Percentiles rank a stretch among this genome's conserved stretches.
Evolutionary conservation across 176 grass and related monocot genomes (phyloP).

Genomic region (Cymbopogon citratus): DNA sequence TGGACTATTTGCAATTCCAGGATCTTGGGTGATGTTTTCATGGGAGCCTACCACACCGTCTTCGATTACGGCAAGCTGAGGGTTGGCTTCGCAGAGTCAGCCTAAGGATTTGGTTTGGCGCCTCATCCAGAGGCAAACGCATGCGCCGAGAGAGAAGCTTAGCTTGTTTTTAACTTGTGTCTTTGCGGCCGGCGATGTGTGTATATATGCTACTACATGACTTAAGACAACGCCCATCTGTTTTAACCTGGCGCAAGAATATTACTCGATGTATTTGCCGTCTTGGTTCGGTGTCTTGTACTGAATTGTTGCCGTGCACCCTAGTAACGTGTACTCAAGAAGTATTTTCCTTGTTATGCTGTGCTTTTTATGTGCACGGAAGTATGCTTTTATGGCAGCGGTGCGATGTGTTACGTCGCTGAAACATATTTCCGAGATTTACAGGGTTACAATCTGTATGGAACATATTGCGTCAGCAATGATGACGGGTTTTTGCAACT

Average conservation of each 20-base stretch:
- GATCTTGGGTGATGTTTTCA: conserved; percentile 99
- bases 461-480: no score
- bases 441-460: no score
- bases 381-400: not conserved
- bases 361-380: no score
- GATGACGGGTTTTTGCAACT: no score
- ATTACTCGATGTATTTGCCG: not conserved
- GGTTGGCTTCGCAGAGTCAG: conserved; percentile 76
- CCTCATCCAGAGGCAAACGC: not conserved
- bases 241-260: conserved; percentile 25
- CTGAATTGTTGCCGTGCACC: not conserved
- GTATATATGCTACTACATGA: conserved; percentile 29
- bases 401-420: not conserved
- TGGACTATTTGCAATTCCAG: conserved; percentile 33
- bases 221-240: not conserved
- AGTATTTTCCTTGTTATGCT: not conserved
- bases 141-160: conserved; percentile 20
- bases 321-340: not conserved
- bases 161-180: conserved; percentile 15
- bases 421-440: not conserved
- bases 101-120: conserved; percentile 20
- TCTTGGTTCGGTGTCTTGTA: not conserved
- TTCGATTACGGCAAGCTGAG: conserved; percentile 72
- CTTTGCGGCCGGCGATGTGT: conserved; percentile 29
- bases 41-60: conserved; percentile 90